Conservation (phyloP, 768 basidiomycete species). For the Pleurotus salmoneostramineus region DNA sequence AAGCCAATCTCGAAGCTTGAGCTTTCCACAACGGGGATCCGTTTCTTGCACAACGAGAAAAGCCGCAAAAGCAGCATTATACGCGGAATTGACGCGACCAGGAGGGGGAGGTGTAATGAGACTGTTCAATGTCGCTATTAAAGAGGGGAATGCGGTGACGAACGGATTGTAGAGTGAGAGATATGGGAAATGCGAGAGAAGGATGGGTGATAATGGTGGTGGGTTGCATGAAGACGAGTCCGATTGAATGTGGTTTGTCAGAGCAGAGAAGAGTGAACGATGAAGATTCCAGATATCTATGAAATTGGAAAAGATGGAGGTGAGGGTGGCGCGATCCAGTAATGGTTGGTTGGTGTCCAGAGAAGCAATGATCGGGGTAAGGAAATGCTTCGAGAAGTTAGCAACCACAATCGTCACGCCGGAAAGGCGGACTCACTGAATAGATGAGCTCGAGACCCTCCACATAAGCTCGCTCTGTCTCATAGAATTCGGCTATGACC, state of each 20-base stretch:
- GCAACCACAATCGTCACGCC: conserved; percentile 2
- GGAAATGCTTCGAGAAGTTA: conserved; percentile 57
- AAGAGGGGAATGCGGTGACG: conserved; percentile 70
- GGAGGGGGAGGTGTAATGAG: conserved; percentile 43
- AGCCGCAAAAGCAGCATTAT: conserved; percentile 51
- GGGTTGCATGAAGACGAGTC: conserved; percentile 15
- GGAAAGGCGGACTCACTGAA: conserved; percentile 43
- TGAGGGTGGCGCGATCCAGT: conserved; percentile 65
- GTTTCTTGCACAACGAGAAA: conserved; percentile 66
- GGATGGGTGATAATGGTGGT: conserved; percentile 46
- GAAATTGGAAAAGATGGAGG: conserved; percentile 81
- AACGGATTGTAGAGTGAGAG: conserved; percentile 85
- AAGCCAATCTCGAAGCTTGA: conserved; percentile 82
- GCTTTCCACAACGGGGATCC: conserved; percentile 65
- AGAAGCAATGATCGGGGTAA: conserved; percentile 74
- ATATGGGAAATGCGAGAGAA: conserved; percentile 84
- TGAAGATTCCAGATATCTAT: conserved; percentile 91
- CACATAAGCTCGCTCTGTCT: conserved; percentile 79
- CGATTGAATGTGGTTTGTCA: conserved; percentile 38
- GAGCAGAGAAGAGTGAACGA: conserved; percentile 63
- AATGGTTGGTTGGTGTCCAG: conserved; percentile 66
- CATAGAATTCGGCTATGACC: conserved; percentile 76
- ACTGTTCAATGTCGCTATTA: conserved; percentile 53
- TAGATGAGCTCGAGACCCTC: conserved; percentile 82
- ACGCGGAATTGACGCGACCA: conserved; percentile 33